Evolutionary conservation across 371 early-diverging fungal genomes (phyloP).

Genomic region (Actinomortierella ambigua): DNA sequence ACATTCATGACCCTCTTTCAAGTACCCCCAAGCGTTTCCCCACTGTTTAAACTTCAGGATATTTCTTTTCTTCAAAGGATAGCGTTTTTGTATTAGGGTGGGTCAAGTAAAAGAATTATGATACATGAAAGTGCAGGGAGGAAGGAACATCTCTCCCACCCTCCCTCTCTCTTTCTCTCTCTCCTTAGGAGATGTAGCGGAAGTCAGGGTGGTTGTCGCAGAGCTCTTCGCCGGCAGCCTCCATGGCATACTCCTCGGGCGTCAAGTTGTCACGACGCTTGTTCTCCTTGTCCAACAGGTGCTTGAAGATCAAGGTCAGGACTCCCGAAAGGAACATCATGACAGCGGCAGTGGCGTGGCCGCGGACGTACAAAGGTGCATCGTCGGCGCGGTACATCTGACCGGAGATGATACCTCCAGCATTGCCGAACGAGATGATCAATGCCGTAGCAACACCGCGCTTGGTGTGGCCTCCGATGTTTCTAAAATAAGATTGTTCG

Average conservation of each 20-base stretch:
- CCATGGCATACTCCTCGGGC: slow-evolving; percentile 50
- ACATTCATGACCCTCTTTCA: too few species aligned
- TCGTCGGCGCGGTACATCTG: slow-evolving; percentile 67
- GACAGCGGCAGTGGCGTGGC: slow-evolving; percentile 46
- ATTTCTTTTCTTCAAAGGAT: too few species aligned
- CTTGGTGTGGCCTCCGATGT: slow-evolving; percentile 66
- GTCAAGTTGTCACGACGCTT: slow-evolving; percentile 54
- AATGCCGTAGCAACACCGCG: slow-evolving; percentile 59
- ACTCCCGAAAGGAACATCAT: slow-evolving; percentile 36
- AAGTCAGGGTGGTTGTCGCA: slow-evolving; percentile 61
- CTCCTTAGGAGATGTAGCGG: slow-evolving; percentile 53
- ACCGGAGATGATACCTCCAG: slow-evolving; percentile 60
- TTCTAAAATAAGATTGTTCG: slow-evolving; percentile 12
- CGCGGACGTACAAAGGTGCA: slow-evolving; percentile 50
- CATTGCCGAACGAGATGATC: slow-evolving; percentile 62
- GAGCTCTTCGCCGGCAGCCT: slow-evolving; percentile 49
- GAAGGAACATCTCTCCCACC: too few species aligned
- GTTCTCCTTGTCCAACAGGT: slow-evolving; percentile 49
- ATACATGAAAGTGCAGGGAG: too few species aligned
- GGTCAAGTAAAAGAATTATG: too few species aligned
- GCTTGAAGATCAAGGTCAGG: slow-evolving; percentile 49
- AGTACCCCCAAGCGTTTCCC: too few species aligned
- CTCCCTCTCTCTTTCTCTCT: not conserved
- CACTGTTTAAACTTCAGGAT: too few species aligned
- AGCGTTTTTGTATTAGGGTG: too few species aligned